These are phyloP conservation scores for Leccinum boreale DNA, from an alignment of 768 basidiomycete species.

Conservation along the genomic window DNA sequence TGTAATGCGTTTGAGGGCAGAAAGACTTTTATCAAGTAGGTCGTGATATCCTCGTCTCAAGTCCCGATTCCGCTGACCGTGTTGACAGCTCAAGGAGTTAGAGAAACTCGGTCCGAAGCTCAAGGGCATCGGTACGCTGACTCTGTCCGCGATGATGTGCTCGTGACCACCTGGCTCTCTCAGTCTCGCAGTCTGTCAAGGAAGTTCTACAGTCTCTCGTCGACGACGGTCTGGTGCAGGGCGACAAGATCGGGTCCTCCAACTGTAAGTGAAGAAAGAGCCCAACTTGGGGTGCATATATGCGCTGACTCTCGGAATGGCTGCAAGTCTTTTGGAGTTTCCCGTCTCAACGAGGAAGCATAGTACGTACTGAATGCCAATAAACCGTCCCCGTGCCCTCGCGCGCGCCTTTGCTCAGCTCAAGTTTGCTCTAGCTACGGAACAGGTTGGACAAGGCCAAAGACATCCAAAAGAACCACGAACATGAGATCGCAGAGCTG, in stretches of 20 bases:
- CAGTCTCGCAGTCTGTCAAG: conserved; percentile 89
- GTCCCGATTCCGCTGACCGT: background rate
- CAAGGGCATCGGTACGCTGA: conserved; percentile 78
- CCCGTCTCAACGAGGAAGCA: conserved; percentile 80
- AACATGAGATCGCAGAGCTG: conserved; percentile 50
- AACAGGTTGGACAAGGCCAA: conserved; percentile 49
- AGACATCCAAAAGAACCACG: conserved; percentile 40
- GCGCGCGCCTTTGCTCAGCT: background rate
- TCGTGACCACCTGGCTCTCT: background rate
- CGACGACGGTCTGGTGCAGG: conserved; percentile 81
- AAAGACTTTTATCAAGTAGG: conserved; percentile 76
- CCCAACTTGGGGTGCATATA: conserved; percentile 14
- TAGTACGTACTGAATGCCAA: conserved; percentile 41
- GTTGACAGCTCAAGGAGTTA: conserved; percentile 75
- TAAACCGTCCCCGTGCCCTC: background rate
- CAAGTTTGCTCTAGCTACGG: conserved; percentile 46
- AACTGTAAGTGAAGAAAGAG: conserved; percentile 63
- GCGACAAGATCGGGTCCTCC: conserved; percentile 91
- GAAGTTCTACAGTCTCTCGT: conserved; percentile 86
- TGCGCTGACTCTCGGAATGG: conserved; percentile 15
- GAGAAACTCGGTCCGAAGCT: conserved; percentile 86
- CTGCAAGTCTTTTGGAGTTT: conserved; percentile 90
- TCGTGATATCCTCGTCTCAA: background rate
- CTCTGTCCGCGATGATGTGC: background rate
- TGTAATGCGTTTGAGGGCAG: conserved; percentile 34